Base-by-base conservation (phyloP, 306 rosid species). In the Inga oerstediana region DNA sequence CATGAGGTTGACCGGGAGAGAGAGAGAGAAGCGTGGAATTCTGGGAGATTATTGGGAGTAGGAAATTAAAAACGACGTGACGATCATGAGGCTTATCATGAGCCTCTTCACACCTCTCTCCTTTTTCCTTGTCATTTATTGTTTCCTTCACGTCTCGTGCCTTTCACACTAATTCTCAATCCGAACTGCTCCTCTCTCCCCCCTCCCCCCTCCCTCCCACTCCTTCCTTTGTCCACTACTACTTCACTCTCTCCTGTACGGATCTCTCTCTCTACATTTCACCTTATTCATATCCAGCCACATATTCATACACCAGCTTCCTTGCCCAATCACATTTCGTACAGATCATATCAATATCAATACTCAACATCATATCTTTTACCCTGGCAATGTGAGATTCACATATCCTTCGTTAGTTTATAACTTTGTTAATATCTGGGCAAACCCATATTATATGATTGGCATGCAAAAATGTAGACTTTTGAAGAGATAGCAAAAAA, bases 81-180 rank as follows among this genome's bases (percentile, higher is more conserved):
- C 98, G 97, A 89, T 91, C 78, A 95, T 95, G 97, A 95, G 96
- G 90, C 80, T 88, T 90, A 95, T 95, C 90, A 93, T 95, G 88
- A 92, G 90, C 90, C 91, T 91, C 91, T 89, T 91, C 90, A 89
- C 85, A 69, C 84, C 77, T 72, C 71, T 79, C 71, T 74, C 71
- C 83, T 85, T 83, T 64, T 77, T 72, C 77, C 30, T 77, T 74
- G 82, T 82, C 90, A 87, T 89, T 90, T 86, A 89, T 84, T 91
- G 79, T 86, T 84, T 75, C 78, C 87, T 61, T 86, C 86, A 79
- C 54, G 98, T 92, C 90, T 66, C 68, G 93, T 94, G 92, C 92
- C 93, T 94, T 89, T 89, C 98, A 90, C 88, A 84, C 94, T 86
- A 89, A 87, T 91, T 91, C 97, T 92, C 87, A 93, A 93, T 93